A percentile compares a stretch with the other conserved stretches of the same genome.
Evolutionary conservation across 768 basidiomycete species (phyloP).

Genomic region (Chalciporus piperatus): DNA sequence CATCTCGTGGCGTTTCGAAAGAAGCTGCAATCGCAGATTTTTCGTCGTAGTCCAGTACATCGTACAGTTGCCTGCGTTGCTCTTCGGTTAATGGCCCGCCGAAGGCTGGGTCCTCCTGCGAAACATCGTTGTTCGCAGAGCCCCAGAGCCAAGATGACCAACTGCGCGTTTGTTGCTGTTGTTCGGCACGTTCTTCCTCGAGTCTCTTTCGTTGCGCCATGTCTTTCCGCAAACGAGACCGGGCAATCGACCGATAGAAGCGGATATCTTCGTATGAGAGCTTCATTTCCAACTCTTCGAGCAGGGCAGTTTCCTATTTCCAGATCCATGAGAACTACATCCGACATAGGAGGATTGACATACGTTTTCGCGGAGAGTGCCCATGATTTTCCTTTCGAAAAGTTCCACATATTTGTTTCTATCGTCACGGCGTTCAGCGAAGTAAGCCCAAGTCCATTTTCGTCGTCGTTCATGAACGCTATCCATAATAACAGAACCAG

Average conservation of each 20-base stretch:
- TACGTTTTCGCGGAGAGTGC: conserved; percentile 54
- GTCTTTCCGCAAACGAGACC: conserved; percentile 85
- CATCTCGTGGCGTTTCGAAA: conserved; percentile 73
- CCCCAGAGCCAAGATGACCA: conserved; percentile 87
- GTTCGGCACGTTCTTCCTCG: conserved; percentile 65
- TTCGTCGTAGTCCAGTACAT: conserved; percentile 90
- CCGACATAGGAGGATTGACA: conserved; percentile 16
- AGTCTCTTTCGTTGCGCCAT: conserved; percentile 60
- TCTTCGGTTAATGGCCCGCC: conserved; percentile 79
- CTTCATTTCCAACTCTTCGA: conserved; percentile 74
- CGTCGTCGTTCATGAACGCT: conserved; percentile 80
- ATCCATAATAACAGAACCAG: conserved; percentile 71
- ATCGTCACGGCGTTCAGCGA: conserved; percentile 85
- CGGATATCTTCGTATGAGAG: conserved; percentile 93
- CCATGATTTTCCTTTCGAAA: conserved; percentile 72
- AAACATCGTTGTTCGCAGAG: conserved; percentile 38
- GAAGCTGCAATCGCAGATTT: conserved; percentile 67
- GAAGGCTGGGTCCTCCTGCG: conserved; percentile 55
- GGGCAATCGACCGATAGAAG: conserved; percentile 94
- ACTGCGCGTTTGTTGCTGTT: conserved; percentile 49
- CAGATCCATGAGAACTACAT: background rate
- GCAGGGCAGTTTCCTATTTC: conserved; percentile 46
- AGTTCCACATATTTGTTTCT: conserved; percentile 80
- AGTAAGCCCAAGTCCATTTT: conserved; percentile 91
- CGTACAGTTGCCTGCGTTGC: conserved; percentile 86